A percentile compares a stretch with the other conserved stretches of the same genome.
phyloP scores from a whole-genome alignment of 2,329 filamentous ascomycete genomes.

The Phaeosphaeria sp. region DNA sequence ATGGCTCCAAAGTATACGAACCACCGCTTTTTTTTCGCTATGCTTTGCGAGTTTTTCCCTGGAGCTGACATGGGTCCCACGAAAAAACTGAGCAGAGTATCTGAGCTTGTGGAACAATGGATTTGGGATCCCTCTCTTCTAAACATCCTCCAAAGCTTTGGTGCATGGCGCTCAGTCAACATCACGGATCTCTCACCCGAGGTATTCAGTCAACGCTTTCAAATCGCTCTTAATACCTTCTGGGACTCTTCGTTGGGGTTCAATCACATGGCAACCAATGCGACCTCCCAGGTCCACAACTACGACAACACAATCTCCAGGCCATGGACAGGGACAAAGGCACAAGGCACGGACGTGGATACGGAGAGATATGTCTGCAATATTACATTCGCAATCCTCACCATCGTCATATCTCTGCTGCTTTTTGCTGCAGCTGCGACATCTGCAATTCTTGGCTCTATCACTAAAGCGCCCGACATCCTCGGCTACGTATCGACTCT shows the following conservation, averaged over 20 bases:
- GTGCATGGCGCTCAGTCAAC: not conserved
- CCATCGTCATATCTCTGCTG: constrained; percentile 3
- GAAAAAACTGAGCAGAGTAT: not conserved
- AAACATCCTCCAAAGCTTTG: not conserved
- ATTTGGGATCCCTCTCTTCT: not conserved
- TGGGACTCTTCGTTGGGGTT: constrained; percentile 8
- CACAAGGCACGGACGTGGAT: not conserved
- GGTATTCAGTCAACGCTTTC: constrained; percentile 7
- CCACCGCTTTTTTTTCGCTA: not conserved
- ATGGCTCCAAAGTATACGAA: too few species aligned
- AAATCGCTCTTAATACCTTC: constrained; percentile 15
- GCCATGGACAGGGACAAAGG: not conserved
- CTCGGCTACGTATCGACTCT: constrained; percentile 11
- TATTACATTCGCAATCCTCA: constrained; percentile 4
- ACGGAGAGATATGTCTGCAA: constrained; percentile 4
- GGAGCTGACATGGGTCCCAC: not conserved
- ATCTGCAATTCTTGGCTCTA: constrained; percentile 4
- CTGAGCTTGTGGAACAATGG: not conserved
- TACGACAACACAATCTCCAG: not conserved
- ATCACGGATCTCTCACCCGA: not conserved
- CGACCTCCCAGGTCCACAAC: not conserved
- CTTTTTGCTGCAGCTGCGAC: constrained; percentile 3
- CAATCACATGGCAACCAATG: not conserved
- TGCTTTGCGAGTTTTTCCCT: not conserved
- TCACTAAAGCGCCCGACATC: constrained; percentile 12